phyloP scores from a whole-genome alignment of 768 basidiomycete genomes.

The Suillus fuscotomentosus region DNA sequence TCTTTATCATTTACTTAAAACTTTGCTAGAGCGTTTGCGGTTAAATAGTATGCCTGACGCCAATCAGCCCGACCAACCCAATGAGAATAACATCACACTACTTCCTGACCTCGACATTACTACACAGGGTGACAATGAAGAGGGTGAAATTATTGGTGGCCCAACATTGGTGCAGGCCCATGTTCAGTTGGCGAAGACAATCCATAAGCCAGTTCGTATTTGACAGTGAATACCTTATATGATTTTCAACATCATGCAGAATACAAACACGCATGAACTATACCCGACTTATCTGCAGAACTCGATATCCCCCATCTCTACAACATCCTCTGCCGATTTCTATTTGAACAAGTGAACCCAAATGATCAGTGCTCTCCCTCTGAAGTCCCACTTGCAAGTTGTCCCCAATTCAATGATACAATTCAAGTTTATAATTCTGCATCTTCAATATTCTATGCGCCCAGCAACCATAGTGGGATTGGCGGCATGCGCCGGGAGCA shows the following conservation, averaged over 20 bases:
- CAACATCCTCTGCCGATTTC: background rate
- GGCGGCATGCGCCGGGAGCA: too few species aligned
- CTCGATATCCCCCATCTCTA: background rate
- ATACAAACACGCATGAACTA: background rate
- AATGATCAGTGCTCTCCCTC: background rate
- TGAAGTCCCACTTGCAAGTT: background rate
- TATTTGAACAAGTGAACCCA: background rate
- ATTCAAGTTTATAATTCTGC: background rate
- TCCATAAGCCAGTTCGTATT: background rate
- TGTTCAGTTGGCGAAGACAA: background rate
- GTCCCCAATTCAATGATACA: background rate
- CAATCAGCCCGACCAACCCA: too few species aligned
- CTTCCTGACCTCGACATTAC: too few species aligned
- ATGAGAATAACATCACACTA: too few species aligned
- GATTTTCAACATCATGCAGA: too few species aligned
- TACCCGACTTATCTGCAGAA: background rate
- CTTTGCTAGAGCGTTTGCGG: background rate
- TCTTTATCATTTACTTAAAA: background rate
- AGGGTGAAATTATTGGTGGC: background rate
- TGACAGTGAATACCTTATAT: background rate
- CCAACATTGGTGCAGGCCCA: background rate
- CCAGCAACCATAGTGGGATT: too few species aligned
- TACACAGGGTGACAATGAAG: background rate
- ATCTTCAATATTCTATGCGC: background rate
- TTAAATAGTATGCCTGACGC: background rate